These are phyloP conservation scores for Trypanosoma scelopori DNA, from an alignment of 208 protist genomes.

Conservation along the genomic window DNA sequence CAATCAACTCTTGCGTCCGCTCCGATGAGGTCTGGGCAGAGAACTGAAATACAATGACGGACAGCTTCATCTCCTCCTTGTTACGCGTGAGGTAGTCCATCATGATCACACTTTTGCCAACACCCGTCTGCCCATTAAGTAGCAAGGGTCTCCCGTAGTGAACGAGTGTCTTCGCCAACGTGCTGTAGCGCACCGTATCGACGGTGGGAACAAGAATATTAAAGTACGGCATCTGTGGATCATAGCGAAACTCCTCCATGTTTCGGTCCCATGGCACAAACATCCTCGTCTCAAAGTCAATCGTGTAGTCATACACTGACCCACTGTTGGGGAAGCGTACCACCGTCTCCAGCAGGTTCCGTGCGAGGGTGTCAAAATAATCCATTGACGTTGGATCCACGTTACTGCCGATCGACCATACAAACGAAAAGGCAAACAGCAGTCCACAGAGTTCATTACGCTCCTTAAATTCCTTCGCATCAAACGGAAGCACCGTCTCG, in stretches of 20 bases:
- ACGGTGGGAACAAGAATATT: slow-evolving; percentile 97
- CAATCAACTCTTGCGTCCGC: slow-evolving; percentile 96
- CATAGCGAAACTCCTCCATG: slow-evolving; percentile 86
- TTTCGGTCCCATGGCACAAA: slow-evolving; percentile 84
- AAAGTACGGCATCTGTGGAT: slow-evolving; percentile 91
- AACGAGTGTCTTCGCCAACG: slow-evolving; percentile 90
- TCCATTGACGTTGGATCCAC: slow-evolving; percentile 84
- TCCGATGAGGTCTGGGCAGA: slow-evolving; percentile 95
- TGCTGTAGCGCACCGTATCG: slow-evolving; percentile 95
- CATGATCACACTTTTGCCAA: slow-evolving; percentile 95
- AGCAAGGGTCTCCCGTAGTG: slow-evolving; percentile 88
- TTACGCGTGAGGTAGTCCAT: slow-evolving; percentile 76
- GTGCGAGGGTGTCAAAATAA: slow-evolving; percentile 90
- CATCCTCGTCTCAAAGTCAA: slow-evolving; percentile 81
- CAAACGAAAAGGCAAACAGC: slow-evolving; percentile 94
- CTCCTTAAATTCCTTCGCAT: slow-evolving; percentile 76
- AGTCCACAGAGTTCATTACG: slow-evolving; percentile 89
- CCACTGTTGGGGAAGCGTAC: slow-evolving; percentile 85
- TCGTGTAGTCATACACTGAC: slow-evolving; percentile 94
- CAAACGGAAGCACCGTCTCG: slow-evolving; percentile 43
- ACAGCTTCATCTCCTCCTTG: slow-evolving; percentile 76
- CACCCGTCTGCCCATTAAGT: slow-evolving; percentile 95
- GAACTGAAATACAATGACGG: slow-evolving; percentile 93
- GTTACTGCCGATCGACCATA: slow-evolving; percentile 97
- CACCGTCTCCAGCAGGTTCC: slow-evolving; percentile 81